Evolutionary conservation across 2,329 filamentous ascomycete genomes (phyloP).

Genomic region (Drechslerella dactyloides): DNA sequence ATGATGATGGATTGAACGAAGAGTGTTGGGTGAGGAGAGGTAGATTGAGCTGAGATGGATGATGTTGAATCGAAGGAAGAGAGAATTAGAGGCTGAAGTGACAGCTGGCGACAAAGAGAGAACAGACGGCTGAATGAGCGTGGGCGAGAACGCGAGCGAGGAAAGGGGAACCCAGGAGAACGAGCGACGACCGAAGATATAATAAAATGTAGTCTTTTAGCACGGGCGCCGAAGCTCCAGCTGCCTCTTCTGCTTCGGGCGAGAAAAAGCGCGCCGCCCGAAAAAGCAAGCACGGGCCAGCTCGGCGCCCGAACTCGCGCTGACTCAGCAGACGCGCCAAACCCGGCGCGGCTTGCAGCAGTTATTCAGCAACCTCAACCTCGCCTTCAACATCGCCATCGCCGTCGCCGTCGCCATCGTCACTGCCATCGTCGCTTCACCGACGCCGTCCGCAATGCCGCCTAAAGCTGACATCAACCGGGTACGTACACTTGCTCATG

Average conservation of each 20-base stretch:
- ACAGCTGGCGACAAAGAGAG: neutral
- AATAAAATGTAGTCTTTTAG: conserved; percentile 7
- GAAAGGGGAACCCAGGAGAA: conserved; percentile 2
- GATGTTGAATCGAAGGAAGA: neutral
- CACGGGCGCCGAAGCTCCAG: conserved; percentile 39
- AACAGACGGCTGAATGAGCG: neutral
- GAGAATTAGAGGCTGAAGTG: neutral
- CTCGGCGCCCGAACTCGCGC: neutral
- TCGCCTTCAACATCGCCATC: conserved; percentile 21
- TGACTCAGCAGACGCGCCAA: conserved; percentile 1
- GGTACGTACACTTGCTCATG: conserved; percentile 15
- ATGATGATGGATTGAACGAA: conserved; percentile 19
- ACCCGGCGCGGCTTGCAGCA: neutral
- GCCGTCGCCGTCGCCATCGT: conserved; percentile 18
- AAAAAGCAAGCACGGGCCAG: neutral
- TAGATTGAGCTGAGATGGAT: neutral
- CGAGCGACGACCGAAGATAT: conserved; percentile 2
- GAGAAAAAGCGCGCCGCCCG: conserved; percentile 15
- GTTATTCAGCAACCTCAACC: conserved; percentile 7
- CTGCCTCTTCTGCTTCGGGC: conserved; percentile 27
- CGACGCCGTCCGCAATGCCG: conserved; percentile 49
- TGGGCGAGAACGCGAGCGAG: neutral
- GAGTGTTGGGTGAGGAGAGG: no score
- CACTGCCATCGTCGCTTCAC: conserved; percentile 21
- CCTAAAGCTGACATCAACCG: conserved; percentile 54